A percentile compares a stretch with the other conserved stretches of the same genome.
phyloP scores from a whole-genome alignment of 805 yeast genomes.

The Teunomyces barrocoloradensis region DNA sequence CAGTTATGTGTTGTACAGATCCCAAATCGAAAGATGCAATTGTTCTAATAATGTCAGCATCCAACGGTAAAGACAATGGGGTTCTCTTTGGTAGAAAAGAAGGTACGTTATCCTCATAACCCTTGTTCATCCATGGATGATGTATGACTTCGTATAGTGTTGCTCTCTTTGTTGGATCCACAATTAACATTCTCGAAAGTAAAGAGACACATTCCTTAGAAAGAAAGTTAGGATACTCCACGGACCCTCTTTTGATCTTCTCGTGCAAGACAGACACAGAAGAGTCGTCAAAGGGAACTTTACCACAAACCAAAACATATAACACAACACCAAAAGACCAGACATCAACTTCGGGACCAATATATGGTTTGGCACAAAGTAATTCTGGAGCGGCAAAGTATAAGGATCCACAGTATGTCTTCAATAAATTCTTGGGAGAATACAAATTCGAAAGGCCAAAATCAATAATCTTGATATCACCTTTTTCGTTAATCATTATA shows the following conservation, averaged over 20 bases:
- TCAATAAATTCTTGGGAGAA: slow-evolving; percentile 66
- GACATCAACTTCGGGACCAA: slow-evolving; percentile 96
- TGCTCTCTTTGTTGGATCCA: slow-evolving; percentile 81
- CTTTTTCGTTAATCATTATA: slow-evolving; percentile 88
- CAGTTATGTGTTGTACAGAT: slow-evolving; percentile 53
- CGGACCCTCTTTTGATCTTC: slow-evolving; percentile 87
- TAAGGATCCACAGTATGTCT: slow-evolving; percentile 94
- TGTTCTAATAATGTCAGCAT: slow-evolving; percentile 63
- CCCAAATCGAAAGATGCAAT: slow-evolving; percentile 82
- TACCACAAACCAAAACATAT: slow-evolving; percentile 94
- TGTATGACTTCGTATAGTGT: slow-evolving; percentile 70
- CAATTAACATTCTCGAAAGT: slow-evolving; percentile 86
- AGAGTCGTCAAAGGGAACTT: slow-evolving; percentile 97
- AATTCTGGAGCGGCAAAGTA: slow-evolving; percentile 99
- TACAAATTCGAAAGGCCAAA: slow-evolving; percentile 92
- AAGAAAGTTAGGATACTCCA: slow-evolving; percentile 83
- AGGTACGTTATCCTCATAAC: slow-evolving; percentile 71
- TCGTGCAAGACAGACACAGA: slow-evolving; percentile 89
- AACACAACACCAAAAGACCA: slow-evolving; percentile 98
- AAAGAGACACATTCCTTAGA: slow-evolving; percentile 79
- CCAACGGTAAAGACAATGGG: slow-evolving; percentile 72
- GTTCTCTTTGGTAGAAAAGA: slow-evolving; percentile 72
- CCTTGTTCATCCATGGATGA: slow-evolving; percentile 95
- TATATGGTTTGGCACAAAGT: slow-evolving; percentile 85
- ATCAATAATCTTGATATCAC: slow-evolving; percentile 93